Evolutionary conservation across 805 yeast species (phyloP), one percentile per base, ranked within the genome.

Genomic region (Yamadazyma endophytica): DNA sequence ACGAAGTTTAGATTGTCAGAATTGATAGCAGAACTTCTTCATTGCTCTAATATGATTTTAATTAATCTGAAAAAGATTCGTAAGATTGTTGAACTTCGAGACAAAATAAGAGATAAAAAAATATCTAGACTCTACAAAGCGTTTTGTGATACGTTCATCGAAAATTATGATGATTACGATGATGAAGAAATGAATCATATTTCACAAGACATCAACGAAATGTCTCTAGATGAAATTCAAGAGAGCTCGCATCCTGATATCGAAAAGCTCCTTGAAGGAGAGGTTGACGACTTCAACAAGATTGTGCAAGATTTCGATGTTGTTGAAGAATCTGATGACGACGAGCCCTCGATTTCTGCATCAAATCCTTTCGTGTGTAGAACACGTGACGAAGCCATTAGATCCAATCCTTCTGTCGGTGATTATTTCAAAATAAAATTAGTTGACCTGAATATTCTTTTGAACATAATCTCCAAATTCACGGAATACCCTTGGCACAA

Each of bases 11-110:
- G 88, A 50, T 75, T 92, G 15, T 80, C 95, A 39, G 99, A 92
- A 58, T 64, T 92, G 31, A 77, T 92, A 29, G 98, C 98, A 0
- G 99, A 92, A 50, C 68, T 92, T 24, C 68, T 92, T 35, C 98
- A 92, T 58, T 92, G 99, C 52, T 87, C 96, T n/a, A 92, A 92
- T 59, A 92, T 92, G 97, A 86, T 82, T 0, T 68, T 88, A 13
- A 70, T 92, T 43, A 92, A 90, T 54, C 87, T 89, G 27, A 76
- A 73, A 24, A 70, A 70, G 31, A 87, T 89, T 33, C 80, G 85
- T 54, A 67, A 68, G 18, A 70, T 86, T 26, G 78, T 87, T 15
- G 56, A 59, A 22, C 77, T 80, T 35, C 72, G 96, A 29, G 95
- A 88, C 48, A 54, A 59, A 9, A 75, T 80, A 37, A 70, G 96